phyloP scores from a whole-genome alignment of 257 asterid genomes.

The Lycium ferocissimum region DNA sequence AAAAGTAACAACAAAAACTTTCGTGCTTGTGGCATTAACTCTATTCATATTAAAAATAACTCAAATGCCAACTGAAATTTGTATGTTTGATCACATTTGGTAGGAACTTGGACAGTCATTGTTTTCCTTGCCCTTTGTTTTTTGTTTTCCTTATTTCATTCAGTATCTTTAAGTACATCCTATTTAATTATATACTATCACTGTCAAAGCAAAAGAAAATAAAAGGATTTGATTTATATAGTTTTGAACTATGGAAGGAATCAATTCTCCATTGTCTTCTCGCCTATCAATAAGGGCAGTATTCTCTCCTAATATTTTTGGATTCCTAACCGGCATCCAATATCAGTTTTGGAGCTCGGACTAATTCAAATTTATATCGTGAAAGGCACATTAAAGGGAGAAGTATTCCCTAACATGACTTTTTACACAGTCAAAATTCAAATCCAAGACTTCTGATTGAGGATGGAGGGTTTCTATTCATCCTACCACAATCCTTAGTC shows the following conservation, averaged over 20 bases:
- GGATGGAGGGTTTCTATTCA: neutral
- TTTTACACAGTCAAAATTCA: neutral
- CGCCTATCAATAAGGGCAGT: neutral
- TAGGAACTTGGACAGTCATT: neutral
- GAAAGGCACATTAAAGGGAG: neutral
- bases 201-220: neutral
- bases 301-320: neutral
- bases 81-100: neutral
- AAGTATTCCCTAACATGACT: neutral
- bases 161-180: neutral
- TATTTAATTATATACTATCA: neutral
- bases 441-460: neutral
- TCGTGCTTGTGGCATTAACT: too few species aligned
- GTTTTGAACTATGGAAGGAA: neutral
- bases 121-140: neutral
- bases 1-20: neutral
- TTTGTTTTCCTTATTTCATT: neutral
- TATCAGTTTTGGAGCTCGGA: neutral
- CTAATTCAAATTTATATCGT: neutral
- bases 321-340: neutral
- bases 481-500: neutral
- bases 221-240: neutral
- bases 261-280: conserved; percentile 5
- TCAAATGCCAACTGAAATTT: neutral
- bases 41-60: too few species aligned